Evolutionary conservation across 345 rosid species (phyloP).

Genomic region (Trapa bicornis): DNA sequence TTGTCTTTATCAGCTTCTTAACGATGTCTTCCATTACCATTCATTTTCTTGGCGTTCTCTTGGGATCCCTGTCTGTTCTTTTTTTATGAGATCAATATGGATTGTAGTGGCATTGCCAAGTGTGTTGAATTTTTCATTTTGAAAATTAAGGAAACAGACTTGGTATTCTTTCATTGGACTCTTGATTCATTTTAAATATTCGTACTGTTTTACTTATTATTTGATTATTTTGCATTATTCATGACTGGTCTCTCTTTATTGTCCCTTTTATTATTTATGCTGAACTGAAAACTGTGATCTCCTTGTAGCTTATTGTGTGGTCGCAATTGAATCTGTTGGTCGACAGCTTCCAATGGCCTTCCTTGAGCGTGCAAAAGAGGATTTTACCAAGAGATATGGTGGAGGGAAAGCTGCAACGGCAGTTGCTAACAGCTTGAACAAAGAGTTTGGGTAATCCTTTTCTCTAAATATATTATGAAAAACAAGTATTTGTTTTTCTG

Average conservation of each 20-base stretch:
- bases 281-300: not conserved
- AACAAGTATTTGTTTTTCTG: not conserved
- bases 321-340: conserved; percentile 49
- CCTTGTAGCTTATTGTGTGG: conserved; percentile 53
- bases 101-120: not conserved
- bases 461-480: conserved; percentile 1
- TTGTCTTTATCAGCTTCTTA: no score
- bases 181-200: not conserved
- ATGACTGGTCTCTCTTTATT: not conserved
- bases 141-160: not conserved
- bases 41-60: not conserved
- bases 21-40: not conserved
- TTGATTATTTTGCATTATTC: not conserved
- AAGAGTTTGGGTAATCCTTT: conserved; percentile 33
- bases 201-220: not conserved
- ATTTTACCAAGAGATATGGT: conserved; percentile 32
- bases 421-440: conserved; percentile 35
- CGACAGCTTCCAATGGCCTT: conserved; percentile 48
- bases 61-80: not conserved
- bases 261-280: not conserved
- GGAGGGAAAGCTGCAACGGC: conserved; percentile 48
- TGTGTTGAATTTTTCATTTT: not conserved
- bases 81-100: not conserved
- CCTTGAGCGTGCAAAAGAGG: conserved; percentile 53
- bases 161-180: not conserved